A percentile compares a stretch with the other conserved stretches of the same genome.
phyloP scores from a whole-genome alignment of 768 basidiomycete species.

The Daedaleopsis nitida region DNA sequence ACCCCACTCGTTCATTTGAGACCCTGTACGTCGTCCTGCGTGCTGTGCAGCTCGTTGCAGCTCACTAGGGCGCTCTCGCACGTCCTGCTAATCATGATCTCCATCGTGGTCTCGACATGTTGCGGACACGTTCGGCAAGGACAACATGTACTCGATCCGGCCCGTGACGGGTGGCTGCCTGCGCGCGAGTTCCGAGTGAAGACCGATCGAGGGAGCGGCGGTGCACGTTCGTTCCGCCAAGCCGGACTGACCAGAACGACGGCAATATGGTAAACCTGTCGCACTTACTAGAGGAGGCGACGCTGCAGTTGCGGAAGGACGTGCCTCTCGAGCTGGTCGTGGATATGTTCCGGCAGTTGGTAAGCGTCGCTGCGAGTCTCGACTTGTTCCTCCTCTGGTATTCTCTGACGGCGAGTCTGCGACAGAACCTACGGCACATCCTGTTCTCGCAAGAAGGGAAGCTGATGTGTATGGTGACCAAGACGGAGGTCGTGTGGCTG shows the following conservation, averaged over 20 bases:
- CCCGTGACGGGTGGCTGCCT: conserved; percentile 74
- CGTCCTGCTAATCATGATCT: conserved; percentile 82
- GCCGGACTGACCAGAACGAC: conserved; percentile 4
- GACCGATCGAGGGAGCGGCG: conserved; percentile 17
- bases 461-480: conserved; percentile 68
- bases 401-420: background rate
- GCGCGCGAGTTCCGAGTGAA: conserved; percentile 59
- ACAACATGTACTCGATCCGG: conserved; percentile 73
- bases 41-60: conserved; percentile 33
- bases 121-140: conserved; percentile 67
- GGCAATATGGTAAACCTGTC: conserved; percentile 34
- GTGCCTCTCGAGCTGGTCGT: conserved; percentile 73
- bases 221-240: conserved; percentile 25
- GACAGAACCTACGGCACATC: conserved; percentile 67
- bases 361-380: conserved; percentile 28
- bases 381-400: background rate
- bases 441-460: conserved; percentile 63
- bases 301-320: conserved; percentile 66
- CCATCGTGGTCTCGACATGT: conserved; percentile 78
- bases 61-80: conserved; percentile 79
- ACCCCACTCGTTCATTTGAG: background rate
- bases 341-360: conserved; percentile 75
- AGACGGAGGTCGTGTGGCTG: conserved; percentile 63
- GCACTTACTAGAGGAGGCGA: conserved; percentile 43
- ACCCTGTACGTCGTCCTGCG: background rate